Evolutionary conservation across 2,329 filamentous ascomycete species (phyloP), one percentile per base, ranked within the genome.

Genomic region (Penicillium sp.): DNA sequence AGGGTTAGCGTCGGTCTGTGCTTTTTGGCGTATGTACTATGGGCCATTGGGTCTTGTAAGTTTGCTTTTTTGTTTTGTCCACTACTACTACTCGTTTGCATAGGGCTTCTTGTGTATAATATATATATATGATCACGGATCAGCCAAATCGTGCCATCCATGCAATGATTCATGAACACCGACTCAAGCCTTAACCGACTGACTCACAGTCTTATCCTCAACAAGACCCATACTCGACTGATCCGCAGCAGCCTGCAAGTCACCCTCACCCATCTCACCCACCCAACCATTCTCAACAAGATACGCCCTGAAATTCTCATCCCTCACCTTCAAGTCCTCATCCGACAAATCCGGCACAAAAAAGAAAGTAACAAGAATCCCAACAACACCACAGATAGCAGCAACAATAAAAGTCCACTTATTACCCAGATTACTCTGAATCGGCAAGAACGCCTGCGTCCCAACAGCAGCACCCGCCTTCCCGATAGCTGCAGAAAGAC

Each of bases 341-440:
- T 73, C 74, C 1, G 65, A 71, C 16, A 77, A 52, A 56, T 77
- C 65, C 0, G 74, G 73, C 1, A 79, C 66, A 40, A 78, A 77
- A 54, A 77, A 70, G 41, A 63, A 76, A 0, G 75, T 77, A 4
- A 78, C 75, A 5, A 75, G 27, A 9, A 78, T 66, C 0, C 76
- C 76, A 0, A 66, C 68, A 11, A 78, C 69, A 13, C 75, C 76
- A 43, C 73, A 77, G 28, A 78, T 76, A 1, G 76, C 76, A 8
- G 76, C 76, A 42, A 79, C 73, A 50, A 79, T 77, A 41, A 79
- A 78, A 0, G 76, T 78, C 74, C 74, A 78, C 29, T 67, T 67
- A 56, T 77, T 75, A 0, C 76, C 75, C 1, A 78, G 63, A 33
- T 72, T 61, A 5, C 60, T 63, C 45, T 76, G 67, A 25, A 78